Percentiles rank a stretch among this genome's conserved stretches.
phyloP scores from a whole-genome alignment of 139 green algal genomes.

The Haematococcus sp. region DNA sequence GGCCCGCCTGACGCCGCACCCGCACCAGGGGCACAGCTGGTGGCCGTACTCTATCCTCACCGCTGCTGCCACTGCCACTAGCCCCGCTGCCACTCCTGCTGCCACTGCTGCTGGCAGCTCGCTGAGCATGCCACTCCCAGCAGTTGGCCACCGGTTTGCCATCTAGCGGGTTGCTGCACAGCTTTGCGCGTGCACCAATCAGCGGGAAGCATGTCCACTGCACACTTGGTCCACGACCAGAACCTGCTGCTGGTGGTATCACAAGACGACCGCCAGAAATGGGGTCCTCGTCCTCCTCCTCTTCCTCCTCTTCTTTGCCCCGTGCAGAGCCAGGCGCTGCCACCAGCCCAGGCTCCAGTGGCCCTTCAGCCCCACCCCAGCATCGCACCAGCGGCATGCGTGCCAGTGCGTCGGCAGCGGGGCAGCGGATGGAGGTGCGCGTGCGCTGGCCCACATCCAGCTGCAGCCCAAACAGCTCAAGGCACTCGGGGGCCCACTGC shows the following conservation, averaged over 20 bases:
- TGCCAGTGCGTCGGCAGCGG: not conserved
- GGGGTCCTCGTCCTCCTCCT: not conserved
- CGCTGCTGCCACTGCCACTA: not conserved
- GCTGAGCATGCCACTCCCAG: constrained; percentile 1
- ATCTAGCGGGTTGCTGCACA: too few species aligned
- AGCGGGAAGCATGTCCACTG: not conserved
- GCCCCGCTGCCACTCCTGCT: not conserved
- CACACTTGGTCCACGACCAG: not conserved
- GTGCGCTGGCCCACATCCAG: constrained; percentile 25
- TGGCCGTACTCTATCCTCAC: not conserved
- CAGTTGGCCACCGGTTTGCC: not conserved
- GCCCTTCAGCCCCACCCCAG: not conserved
- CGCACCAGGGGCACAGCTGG: not conserved
- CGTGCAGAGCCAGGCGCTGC: not conserved
- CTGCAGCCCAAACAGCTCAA: constrained; percentile 29
- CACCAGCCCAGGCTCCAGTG: too few species aligned
- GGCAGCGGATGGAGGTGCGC: not conserved
- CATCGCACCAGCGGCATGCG: constrained; percentile 5
- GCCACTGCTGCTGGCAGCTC: not conserved
- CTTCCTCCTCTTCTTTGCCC: not conserved
- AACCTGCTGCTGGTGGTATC: not conserved
- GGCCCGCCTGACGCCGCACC: not conserved
- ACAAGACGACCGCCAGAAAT: not conserved
- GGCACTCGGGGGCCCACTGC: constrained; percentile 10
- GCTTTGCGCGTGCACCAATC: too few species aligned